Evolutionary conservation across 2,329 filamentous ascomycete genomes (phyloP).

Genomic region (Coniochaeta sp.): DNA sequence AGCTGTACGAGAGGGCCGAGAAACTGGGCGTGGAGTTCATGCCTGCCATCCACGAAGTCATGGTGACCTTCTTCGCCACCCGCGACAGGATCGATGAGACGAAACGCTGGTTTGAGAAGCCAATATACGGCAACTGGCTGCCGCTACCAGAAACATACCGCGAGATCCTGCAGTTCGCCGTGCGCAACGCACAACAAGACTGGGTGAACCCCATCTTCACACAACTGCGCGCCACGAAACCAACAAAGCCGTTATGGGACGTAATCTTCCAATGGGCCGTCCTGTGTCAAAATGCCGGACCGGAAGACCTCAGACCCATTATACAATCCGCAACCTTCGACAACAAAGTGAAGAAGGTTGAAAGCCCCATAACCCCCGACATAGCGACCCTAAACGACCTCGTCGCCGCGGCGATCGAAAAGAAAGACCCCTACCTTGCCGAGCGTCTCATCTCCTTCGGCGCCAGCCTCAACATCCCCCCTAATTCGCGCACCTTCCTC

Average conservation of each 20-base stretch:
- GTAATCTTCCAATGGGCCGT: constrained; percentile 70
- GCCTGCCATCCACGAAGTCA: constrained; percentile 37
- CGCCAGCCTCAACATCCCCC: constrained; percentile 53
- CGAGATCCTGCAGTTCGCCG: constrained; percentile 52
- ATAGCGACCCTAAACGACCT: constrained; percentile 70
- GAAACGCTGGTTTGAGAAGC: constrained; percentile 59
- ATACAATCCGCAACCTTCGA: constrained; percentile 55
- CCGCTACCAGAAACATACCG: constrained; percentile 40
- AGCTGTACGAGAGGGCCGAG: constrained; percentile 30
- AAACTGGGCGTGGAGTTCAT: constrained; percentile 36
- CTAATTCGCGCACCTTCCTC: constrained; percentile 63
- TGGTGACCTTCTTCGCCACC: constrained; percentile 56
- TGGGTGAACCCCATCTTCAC: constrained; percentile 58
- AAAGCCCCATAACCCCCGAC: constrained; percentile 41
- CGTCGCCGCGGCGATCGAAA: constrained; percentile 63
- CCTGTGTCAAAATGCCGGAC: constrained; percentile 57
- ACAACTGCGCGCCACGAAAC: constrained; percentile 36
- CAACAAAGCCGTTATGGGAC: constrained; percentile 57
- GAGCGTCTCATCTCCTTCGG: constrained; percentile 66
- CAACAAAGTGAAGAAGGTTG: constrained; percentile 31
- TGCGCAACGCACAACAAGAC: constrained; percentile 48
- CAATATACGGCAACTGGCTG: constrained; percentile 30
- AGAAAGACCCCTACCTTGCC: constrained; percentile 62
- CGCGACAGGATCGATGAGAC: constrained; percentile 51
- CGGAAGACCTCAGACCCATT: constrained; percentile 67